Evolutionary conservation across 768 basidiomycete species (phyloP).

Genomic region (Ephemerocybe angulata): DNA sequence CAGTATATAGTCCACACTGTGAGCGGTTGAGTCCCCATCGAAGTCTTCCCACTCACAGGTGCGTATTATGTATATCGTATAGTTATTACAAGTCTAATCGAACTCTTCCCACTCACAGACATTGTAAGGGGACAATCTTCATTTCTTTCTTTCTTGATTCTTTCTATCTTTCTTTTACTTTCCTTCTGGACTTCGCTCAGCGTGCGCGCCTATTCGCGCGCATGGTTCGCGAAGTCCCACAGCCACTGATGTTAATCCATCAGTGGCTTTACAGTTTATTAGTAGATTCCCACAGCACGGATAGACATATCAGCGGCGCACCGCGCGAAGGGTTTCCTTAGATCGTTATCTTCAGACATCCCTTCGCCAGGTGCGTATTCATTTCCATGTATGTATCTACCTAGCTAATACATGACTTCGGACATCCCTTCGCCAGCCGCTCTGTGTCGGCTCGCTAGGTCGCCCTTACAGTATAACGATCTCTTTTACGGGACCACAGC

Average conservation of each 20-base stretch:
- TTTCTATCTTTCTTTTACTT: not conserved
- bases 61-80: too few species aligned
- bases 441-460: not conserved
- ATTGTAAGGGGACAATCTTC: not conserved
- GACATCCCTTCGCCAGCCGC: not conserved
- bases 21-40: too few species aligned
- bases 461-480: slow-evolving; percentile 1
- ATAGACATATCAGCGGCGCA: not conserved
- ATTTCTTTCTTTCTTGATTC: not conserved
- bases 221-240: not conserved
- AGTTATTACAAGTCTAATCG: too few species aligned
- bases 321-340: not conserved
- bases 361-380: not conserved
- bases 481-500: too few species aligned
- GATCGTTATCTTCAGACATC: not conserved
- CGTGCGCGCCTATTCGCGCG: too few species aligned
- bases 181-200: too few species aligned
- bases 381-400: not conserved
- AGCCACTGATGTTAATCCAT: not conserved
- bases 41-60: too few species aligned
- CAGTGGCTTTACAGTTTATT: not conserved
- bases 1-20: too few species aligned
- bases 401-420: not conserved
- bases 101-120: too few species aligned
- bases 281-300: not conserved